Percentiles rank a stretch among this genome's conserved stretches.
Conservation (phyloP, 768 basidiomycete species). For the Auricularia sp. region DNA sequence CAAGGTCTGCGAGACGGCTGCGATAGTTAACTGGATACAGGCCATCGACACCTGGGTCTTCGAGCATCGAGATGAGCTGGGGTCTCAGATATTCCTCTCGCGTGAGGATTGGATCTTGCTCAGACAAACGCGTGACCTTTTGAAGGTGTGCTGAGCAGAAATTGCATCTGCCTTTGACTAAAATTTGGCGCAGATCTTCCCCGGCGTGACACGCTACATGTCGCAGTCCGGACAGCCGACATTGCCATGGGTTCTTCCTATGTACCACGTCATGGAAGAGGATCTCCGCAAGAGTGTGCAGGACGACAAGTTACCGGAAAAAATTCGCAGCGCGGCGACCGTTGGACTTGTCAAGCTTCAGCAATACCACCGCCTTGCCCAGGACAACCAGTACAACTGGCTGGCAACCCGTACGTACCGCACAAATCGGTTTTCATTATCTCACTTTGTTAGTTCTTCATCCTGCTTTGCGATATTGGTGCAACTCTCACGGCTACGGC, state of each 20-base stretch:
- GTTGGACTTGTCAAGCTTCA: conserved; percentile 20
- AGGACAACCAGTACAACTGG: conserved; percentile 17
- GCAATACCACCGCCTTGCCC: conserved; percentile 6
- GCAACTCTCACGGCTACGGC: conserved; percentile 10
- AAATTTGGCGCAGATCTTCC: not conserved
- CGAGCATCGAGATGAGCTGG: conserved; percentile 9
- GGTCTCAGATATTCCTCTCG: conserved; percentile 7
- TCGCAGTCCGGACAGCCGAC: conserved; percentile 18
- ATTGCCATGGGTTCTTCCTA: conserved; percentile 22
- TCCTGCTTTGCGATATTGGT: conserved; percentile 15
- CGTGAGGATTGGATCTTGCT: conserved; percentile 7
- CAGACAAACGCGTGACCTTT: not conserved
- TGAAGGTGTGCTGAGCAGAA: not conserved
- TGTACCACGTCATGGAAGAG: conserved; percentile 19
- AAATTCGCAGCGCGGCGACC: conserved; percentile 14
- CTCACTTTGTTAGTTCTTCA: no score
- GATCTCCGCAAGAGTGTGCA: conserved; percentile 10
- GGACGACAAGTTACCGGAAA: conserved; percentile 1
- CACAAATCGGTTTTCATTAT: no score
- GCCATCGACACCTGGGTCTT: conserved; percentile 26
- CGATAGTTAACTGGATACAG: conserved; percentile 10
- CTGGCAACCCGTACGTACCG: conserved; percentile 21
- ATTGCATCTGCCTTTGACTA: no score
- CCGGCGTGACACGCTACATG: conserved; percentile 19
- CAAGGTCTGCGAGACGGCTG: no score